Base-by-base conservation (phyloP, 345 rosid species). In the Salix suchowensis region DNA sequence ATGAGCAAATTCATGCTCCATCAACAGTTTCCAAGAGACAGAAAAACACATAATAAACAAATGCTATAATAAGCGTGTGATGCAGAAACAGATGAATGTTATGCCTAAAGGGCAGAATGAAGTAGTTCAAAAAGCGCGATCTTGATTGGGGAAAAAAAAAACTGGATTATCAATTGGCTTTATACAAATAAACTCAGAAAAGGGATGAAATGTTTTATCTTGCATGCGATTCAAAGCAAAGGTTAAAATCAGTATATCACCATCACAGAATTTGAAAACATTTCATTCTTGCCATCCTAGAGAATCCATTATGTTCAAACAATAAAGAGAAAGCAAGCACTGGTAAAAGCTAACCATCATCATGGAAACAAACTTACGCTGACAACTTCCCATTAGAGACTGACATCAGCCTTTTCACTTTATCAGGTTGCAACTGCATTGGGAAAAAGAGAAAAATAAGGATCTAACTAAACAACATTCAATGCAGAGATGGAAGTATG, bases 391-490 rank as follows among this genome's bases (percentile, higher is more conserved):
- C 90, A 74, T 83, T 79, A 19, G 88, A 85, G 58, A 92, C 83
- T 0, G 91, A 83, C 92, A 93, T 89, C 61, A 81, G 75, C 84
- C 95, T 84, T 80, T 76, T 92, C 79, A 96, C 99, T 80, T 91
- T 96, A 74, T 96, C 99, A 67, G 96, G 99, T 77, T 96, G 98
- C 95, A 96, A 82, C 99, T 96, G 92, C 84, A 88, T 52, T 55
- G 54, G 40, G 18, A 21, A 80, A 40, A 65, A 0, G 11, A 62
- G 74, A 74, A 32, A 67, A 50, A 69, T 76, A 8, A 68, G 69
- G 18, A 75, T 42, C 40, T 46, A 52, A 21, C 23, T 65, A 44
- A 34, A 40, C 24, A 70, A 74, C 24, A 66, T 18, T 18, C 19
- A 50, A 19, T 2, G 24, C 24, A 74, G 65, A 36, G 23, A 28